Evolutionary conservation across 1,284 basidiomycete species (phyloP).

Genomic region (Cystobasidium sp.): DNA sequence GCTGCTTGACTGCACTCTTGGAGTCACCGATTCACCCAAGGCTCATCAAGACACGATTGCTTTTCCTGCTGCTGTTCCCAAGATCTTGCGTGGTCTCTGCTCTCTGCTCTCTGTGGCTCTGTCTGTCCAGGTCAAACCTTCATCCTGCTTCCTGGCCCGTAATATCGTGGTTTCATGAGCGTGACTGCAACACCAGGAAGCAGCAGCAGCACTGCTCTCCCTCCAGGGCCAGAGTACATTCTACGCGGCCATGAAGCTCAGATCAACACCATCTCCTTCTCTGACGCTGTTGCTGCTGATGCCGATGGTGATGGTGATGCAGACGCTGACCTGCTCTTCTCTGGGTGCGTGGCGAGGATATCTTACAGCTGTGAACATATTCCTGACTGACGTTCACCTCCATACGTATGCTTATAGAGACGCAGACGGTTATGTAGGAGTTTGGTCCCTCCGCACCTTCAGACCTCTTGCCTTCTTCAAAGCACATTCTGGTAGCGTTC

Average conservation of each 20-base stretch:
- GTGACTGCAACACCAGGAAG: neutral
- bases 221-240: slow-evolving; percentile 47
- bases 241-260: slow-evolving; percentile 47
- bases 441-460: slow-evolving; percentile 49
- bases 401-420: slow-evolving; percentile 28
- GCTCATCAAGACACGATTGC: no score
- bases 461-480: slow-evolving; percentile 45
- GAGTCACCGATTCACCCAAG: no score
- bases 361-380: neutral
- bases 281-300: slow-evolving; percentile 43
- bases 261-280: slow-evolving; percentile 46
- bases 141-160: no score
- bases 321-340: neutral
- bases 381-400: neutral
- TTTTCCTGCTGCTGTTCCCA: no score
- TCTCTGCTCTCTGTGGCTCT: no score
- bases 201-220: neutral
- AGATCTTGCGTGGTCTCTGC: no score
- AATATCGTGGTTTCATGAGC: no score
- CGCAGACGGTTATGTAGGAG: slow-evolving; percentile 47
- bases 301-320: neutral
- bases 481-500: slow-evolving; percentile 48
- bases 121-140: no score
- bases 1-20: no score
- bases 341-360: neutral